phyloP scores from a whole-genome alignment of 176 grass and related monocot species.

The Pharus latifolius region DNA sequence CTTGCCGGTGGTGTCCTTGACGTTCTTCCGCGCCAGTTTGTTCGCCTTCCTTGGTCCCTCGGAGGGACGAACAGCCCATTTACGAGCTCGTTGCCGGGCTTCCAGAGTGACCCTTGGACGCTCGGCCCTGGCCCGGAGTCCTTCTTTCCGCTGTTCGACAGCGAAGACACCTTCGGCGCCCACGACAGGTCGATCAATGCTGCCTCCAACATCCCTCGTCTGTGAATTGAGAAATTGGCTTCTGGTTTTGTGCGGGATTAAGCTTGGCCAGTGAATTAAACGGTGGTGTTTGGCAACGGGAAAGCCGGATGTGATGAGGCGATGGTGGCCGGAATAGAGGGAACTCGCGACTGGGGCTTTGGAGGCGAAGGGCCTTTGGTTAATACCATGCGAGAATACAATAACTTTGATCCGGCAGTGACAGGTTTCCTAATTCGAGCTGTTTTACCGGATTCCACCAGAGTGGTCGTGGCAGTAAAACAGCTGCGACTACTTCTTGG shows the following conservation, averaged over 20 bases:
- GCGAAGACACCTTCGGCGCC: slow-evolving; percentile 61
- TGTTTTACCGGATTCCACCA: too few relatives aligned
- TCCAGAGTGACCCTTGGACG: slow-evolving; percentile 36
- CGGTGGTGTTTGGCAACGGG: too few relatives aligned
- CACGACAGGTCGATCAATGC: slow-evolving; percentile 57
- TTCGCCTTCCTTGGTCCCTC: slow-evolving; percentile 54
- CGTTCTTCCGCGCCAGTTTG: slow-evolving; percentile 60
- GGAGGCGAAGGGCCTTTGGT: too few relatives aligned
- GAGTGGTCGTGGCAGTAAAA: too few relatives aligned
- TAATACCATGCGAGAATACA: too few relatives aligned
- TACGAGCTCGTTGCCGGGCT: slow-evolving; percentile 39
- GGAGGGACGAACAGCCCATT: slow-evolving; percentile 81
- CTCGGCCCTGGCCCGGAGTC: neutral
- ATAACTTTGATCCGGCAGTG: too few relatives aligned
- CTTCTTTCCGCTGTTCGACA: slow-evolving; percentile 26
- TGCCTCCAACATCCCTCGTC: slow-evolving; percentile 15
- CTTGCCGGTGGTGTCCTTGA: slow-evolving; percentile 72
- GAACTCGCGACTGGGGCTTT: too few relatives aligned
- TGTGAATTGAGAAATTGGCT: neutral
- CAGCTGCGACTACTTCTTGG: too few relatives aligned
- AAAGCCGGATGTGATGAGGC: too few relatives aligned
- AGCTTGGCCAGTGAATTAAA: too few relatives aligned
- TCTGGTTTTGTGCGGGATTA: neutral
- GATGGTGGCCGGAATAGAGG: too few relatives aligned
- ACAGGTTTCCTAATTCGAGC: too few relatives aligned